Evolutionary conservation across 768 basidiomycete genomes (phyloP), one percentile per base, ranked within the genome.

Genomic region (Amanita molliuscula): DNA sequence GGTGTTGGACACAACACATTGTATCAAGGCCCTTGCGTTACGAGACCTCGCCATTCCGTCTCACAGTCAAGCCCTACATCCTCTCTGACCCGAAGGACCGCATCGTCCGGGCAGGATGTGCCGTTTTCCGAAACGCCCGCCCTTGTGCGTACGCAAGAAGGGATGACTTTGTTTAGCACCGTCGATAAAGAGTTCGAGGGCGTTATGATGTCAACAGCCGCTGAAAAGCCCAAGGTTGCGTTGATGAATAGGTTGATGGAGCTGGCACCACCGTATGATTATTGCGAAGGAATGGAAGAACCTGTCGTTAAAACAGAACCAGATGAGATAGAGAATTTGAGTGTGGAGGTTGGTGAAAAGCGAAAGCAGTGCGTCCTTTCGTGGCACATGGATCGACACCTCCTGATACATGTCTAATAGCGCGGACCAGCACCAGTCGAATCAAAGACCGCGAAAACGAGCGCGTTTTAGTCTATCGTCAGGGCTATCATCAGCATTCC

Each of bases 121-220:
- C 66, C 75, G 2, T 89, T 91, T 55, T 66, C 70, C 3, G 88
- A 92, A 33, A 73, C 74, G 40, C 76, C 77, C 4, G 86, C 86
- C 0, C 75, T 91, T 11, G 60, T 76, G 10, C 82, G 90, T 15
- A 85, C 87, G 0, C 69, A 79, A 0, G 73, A 79, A 51, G 81
- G 81, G n/a, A 94, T 94, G 90, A 61, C 71, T 2, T 55, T 68
- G 47, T 90, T 91, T 56, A 62, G 62, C 23, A 69, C 78, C 44
- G 68, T 91, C 6, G 84, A 88, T 53, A 59, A 52, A 8, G 76
- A 76, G 15, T 59, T 83, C 10, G 70, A 74, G 9, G 56, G 54
- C 41, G 33, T 40, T 28, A n/a, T 40, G 44, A 34, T 9, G 16
- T 20, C 16, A 20, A 7, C 28, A 0, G 44, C 9, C 10, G 7